Evolutionary conservation across 2,329 filamentous ascomycete genomes (phyloP).

Genomic region (Aspergillus fumigatus): DNA sequence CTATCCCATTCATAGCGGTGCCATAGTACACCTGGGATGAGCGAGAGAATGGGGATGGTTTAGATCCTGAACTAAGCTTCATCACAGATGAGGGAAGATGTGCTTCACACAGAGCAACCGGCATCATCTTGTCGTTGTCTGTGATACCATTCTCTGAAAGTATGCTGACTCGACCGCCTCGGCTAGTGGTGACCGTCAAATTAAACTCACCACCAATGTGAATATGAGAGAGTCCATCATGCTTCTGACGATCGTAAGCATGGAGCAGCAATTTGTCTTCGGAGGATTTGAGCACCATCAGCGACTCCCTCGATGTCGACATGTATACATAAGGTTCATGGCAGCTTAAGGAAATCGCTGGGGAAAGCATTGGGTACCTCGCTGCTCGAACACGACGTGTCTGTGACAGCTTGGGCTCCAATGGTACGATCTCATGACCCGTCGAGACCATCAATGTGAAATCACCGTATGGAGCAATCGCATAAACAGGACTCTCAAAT

Average conservation of each 20-base stretch:
- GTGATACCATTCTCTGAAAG: slow-evolving; percentile 23
- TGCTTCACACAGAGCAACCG: slow-evolving; percentile 25
- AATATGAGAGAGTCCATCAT: slow-evolving; percentile 31
- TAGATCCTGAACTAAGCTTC: slow-evolving; percentile 22
- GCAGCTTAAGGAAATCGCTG: slow-evolving; percentile 48
- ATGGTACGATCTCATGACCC: slow-evolving; percentile 41
- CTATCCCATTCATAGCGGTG: slow-evolving; percentile 62
- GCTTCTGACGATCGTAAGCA: slow-evolving; percentile 30
- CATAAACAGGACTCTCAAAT: slow-evolving; percentile 47
- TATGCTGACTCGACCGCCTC: slow-evolving; percentile 49
- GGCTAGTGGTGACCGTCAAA: slow-evolving; percentile 47
- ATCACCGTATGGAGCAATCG: slow-evolving; percentile 47
- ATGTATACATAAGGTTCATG: slow-evolving; percentile 47
- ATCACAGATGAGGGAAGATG: slow-evolving; percentile 33
- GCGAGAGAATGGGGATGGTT: slow-evolving; percentile 10
- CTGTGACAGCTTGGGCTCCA: slow-evolving; percentile 39
- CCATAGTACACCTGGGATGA: slow-evolving; percentile 55
- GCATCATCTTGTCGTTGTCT: slow-evolving; percentile 29
- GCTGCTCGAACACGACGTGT: slow-evolving; percentile 40
- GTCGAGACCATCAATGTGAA: slow-evolving; percentile 44
- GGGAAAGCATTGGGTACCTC: slow-evolving; percentile 42
- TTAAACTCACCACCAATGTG: slow-evolving; percentile 40
- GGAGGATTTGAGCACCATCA: slow-evolving; percentile 44
- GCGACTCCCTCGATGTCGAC: slow-evolving; percentile 51
- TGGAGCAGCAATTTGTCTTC: slow-evolving; percentile 31